These are phyloP conservation scores for Stenogyne calaminthoides DNA, from an alignment of 305 asterid genomes.

Conservation along the genomic window DNA sequence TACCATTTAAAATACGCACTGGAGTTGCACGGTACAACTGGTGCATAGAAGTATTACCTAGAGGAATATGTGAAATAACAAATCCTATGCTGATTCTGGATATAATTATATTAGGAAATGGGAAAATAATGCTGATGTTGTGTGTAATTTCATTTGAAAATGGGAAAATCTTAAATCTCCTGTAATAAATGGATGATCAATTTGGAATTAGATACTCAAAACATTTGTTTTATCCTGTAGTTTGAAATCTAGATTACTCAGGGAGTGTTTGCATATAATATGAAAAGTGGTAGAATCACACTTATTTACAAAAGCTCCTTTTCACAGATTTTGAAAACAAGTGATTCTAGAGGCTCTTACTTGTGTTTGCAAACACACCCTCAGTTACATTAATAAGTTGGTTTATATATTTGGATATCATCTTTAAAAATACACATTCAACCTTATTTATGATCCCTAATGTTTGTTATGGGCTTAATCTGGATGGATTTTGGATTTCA, in stretches of 20 bases:
- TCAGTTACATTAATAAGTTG: background rate
- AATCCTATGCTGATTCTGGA: background rate
- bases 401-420: background rate
- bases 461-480: background rate
- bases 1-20: too few species aligned
- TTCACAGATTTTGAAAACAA: too few species aligned
- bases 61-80: background rate
- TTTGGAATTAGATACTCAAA: background rate
- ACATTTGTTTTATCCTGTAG: background rate
- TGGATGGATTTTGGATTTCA: background rate
- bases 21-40: too few species aligned
- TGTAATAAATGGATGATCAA: constrained; percentile 8
- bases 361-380: too few species aligned
- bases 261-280: too few species aligned
- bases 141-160: background rate
- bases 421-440: background rate
- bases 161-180: background rate
- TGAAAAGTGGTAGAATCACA: too few species aligned
- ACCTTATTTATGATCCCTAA: background rate
- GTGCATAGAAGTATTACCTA: background rate
- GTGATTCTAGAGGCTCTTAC: too few species aligned
- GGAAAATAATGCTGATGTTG: background rate
- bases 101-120: background rate
- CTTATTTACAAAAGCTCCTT: too few species aligned
- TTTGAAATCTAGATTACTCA: background rate